phyloP scores from a whole-genome alignment of 306 rosid genomes.

The Vachellia pachyceras region DNA sequence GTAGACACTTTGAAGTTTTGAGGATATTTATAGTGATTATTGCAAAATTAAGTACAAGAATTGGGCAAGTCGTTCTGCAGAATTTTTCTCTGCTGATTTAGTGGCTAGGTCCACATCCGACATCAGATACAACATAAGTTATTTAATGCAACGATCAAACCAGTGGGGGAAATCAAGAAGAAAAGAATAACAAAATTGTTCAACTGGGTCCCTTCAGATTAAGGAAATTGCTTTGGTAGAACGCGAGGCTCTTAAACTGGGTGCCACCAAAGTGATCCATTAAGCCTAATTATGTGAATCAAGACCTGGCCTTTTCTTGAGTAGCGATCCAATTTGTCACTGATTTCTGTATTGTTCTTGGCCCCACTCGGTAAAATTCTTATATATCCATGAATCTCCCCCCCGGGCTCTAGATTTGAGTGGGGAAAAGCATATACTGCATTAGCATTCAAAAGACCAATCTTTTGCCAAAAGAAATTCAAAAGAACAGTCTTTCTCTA shows the following conservation, averaged over 20 bases:
- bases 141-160: slow-evolving; percentile 34
- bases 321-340: slow-evolving; percentile 42
- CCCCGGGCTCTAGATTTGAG: slow-evolving; percentile 41
- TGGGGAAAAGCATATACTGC: slow-evolving; percentile 38
- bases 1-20: slow-evolving; percentile 12
- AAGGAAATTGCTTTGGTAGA: slow-evolving; percentile 52
- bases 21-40: background rate
- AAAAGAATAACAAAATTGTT: slow-evolving; percentile 23
- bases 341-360: slow-evolving; percentile 29
- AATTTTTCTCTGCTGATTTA: background rate
- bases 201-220: slow-evolving; percentile 36
- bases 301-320: slow-evolving; percentile 44
- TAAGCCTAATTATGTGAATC: slow-evolving; percentile 43
- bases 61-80: slow-evolving; percentile 17
- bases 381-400: slow-evolving; percentile 46
- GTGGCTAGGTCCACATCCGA: slow-evolving; percentile 39
- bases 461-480: slow-evolving; percentile 42
- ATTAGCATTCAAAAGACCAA: slow-evolving; percentile 42
- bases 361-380: slow-evolving; percentile 45
- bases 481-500: slow-evolving; percentile 55
- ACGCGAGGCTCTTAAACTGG: slow-evolving; percentile 53
- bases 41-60: slow-evolving; percentile 12
- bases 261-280: slow-evolving; percentile 42
- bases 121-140: slow-evolving; percentile 18
- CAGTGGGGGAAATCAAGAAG: background rate